Evolutionary conservation across 208 protist genomes (phyloP).

Genomic region (Trypanosoma avium): DNA sequence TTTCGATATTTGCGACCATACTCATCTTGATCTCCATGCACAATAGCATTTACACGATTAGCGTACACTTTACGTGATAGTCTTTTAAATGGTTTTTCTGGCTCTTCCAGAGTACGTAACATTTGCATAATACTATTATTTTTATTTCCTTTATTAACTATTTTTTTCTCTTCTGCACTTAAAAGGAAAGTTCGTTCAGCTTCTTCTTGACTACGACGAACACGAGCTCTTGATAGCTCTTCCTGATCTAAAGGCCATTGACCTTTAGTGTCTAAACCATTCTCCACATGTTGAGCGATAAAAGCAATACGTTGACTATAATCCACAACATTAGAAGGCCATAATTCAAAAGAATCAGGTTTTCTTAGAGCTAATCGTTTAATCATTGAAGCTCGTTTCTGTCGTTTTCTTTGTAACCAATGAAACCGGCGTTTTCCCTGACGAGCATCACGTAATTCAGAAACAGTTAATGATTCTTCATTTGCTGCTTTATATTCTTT

Average conservation of each 20-base stretch:
- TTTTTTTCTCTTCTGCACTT: slow-evolving; percentile 49
- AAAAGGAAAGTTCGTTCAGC: slow-evolving; percentile 71
- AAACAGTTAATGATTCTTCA: slow-evolving; percentile 68
- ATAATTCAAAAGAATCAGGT: slow-evolving; percentile 65
- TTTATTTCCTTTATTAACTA: slow-evolving; percentile 9
- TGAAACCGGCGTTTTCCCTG: slow-evolving; percentile 84
- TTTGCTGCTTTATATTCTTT: slow-evolving; percentile 73
- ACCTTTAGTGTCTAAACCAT: slow-evolving; percentile 76
- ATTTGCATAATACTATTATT: slow-evolving; percentile 59
- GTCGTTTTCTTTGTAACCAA: slow-evolving; percentile 79
- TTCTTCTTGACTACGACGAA: slow-evolving; percentile 47
- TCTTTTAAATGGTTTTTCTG: slow-evolving; percentile 69
- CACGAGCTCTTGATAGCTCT: slow-evolving; percentile 54
- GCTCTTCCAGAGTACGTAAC: slow-evolving; percentile 37
- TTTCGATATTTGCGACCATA: slow-evolving; percentile 75
- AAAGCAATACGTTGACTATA: slow-evolving; percentile 83
- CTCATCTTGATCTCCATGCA: slow-evolving; percentile 87
- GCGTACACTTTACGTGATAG: slow-evolving; percentile 83
- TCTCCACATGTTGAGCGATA: slow-evolving; percentile 88
- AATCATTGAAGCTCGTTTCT: slow-evolving; percentile 61
- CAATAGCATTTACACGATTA: slow-evolving; percentile 85
- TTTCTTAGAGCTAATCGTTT: slow-evolving; percentile 77
- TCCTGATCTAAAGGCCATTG: slow-evolving; percentile 74
- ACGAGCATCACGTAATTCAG: slow-evolving; percentile 73
- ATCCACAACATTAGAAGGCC: slow-evolving; percentile 73